These are phyloP conservation scores for Purshia tridentata DNA, from an alignment of 306 rosid genomes.

Conservation along the genomic window DNA sequence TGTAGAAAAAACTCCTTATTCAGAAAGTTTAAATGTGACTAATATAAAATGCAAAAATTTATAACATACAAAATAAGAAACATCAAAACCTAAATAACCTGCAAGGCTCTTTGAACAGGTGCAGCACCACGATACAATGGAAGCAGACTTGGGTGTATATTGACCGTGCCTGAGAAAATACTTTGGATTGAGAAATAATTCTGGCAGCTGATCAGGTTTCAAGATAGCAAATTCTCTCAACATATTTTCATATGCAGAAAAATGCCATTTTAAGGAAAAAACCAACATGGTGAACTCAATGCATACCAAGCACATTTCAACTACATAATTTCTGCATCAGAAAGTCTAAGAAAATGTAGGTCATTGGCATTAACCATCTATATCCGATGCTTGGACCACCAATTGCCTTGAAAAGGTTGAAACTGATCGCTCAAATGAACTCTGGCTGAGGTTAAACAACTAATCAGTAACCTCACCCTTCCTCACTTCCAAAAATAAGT, in stretches of 20 bases:
- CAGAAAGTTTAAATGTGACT: conserved; percentile 6
- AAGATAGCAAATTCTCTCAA: neutral
- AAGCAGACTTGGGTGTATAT: conserved; percentile 84
- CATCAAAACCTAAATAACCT: conserved; percentile 43
- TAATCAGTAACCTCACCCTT: neutral
- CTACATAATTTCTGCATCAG: too few species aligned
- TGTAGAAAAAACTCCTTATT: conserved; percentile 23
- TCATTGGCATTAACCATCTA: neutral
- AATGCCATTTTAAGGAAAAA: neutral
- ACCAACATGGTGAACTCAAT: neutral
- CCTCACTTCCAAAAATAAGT: neutral
- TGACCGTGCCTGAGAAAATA: conserved; percentile 74
- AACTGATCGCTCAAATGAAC: neutral
- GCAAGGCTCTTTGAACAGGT: conserved; percentile 93
- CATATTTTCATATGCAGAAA: neutral
- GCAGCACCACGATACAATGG: conserved; percentile 95
- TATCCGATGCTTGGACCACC: neutral
- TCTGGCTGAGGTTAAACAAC: neutral
- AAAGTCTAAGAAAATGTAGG: too few species aligned
- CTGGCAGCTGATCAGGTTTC: conserved; percentile 8
- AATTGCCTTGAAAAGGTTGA: neutral
- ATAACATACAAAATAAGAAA: conserved; percentile 3
- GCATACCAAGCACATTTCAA: neutral
- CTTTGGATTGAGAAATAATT: conserved; percentile 3
- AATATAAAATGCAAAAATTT: neutral